These are phyloP conservation scores for Lactifluus pinguis DNA, from an alignment of 768 basidiomycete species.

Conservation along the genomic window DNA sequence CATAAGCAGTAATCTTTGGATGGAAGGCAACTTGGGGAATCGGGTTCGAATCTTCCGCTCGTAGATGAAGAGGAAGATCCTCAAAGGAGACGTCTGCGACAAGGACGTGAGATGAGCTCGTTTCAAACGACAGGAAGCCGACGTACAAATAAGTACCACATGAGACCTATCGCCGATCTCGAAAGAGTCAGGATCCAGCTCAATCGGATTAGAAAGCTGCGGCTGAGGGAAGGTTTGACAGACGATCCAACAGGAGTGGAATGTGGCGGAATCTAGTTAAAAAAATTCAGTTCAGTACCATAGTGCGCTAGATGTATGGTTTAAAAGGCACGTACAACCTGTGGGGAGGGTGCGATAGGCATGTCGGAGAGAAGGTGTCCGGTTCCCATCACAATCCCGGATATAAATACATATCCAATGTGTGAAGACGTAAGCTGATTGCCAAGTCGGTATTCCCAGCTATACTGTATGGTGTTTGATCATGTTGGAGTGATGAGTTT, in stretches of 20 bases:
- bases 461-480: not conserved
- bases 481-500: too few relatives aligned
- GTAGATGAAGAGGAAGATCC: not conserved
- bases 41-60: not conserved
- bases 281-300: too few relatives aligned
- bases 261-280: too few relatives aligned
- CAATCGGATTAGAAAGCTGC: not conserved
- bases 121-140: not conserved
- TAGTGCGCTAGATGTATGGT: too few relatives aligned
- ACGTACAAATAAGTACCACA: not conserved
- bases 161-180: not conserved
- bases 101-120: not conserved
- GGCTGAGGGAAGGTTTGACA: too few relatives aligned
- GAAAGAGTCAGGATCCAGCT: slow-evolving; percentile 1
- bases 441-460: not conserved
- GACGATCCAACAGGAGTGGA: too few relatives aligned
- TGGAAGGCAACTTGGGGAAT: slow-evolving; percentile 7
- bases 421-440: not conserved
- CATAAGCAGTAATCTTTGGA: not conserved
- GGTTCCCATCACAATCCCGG: not conserved
- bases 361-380: not conserved
- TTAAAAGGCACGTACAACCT: too few relatives aligned
- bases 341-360: too few relatives aligned
- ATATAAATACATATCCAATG: not conserved
- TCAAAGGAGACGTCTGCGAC: not conserved